Evolutionary conservation across 2,329 filamentous ascomycete genomes (phyloP), one percentile per base, ranked within the genome.

Genomic region (Myrmaecium sp.): DNA sequence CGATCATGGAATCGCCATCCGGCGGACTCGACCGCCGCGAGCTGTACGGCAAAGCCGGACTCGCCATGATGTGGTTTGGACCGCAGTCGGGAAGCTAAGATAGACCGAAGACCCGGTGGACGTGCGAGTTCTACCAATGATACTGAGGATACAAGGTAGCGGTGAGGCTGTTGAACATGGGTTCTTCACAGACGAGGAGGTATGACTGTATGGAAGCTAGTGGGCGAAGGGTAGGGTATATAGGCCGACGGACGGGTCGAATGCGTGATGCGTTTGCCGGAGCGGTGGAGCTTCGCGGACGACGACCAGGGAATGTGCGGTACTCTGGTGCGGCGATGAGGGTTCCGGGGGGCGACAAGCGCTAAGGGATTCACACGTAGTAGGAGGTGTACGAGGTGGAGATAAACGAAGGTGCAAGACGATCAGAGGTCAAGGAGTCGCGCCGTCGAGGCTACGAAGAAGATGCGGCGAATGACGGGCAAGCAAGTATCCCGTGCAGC

Each of bases 1-100:
- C 81, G 42, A 89, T 64, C 23, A 55, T 49, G 40, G 41, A 48
- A 38, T 43, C 51, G 26, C 39, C 51, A 43, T 46, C 44, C 29
- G 33, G 33, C 28, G 45, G 52, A 36, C 43, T 42, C 28, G 49
- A 43, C 35, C 51, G 44, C 35, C 49, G 47, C 34, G 47, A 44
- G 25, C 44, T 40, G 31, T 41, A 43, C 19, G 39, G 33, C 29
- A 40, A 38, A 12, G 43, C 37, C 27, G 44, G 46, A 29, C 43
- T 40, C 24, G 48, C 47, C 48, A 51, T 51, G 36, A 21, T 44
- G 46, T 39, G n/a, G n/a, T n/a, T n/a, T n/a, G n/a, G n/a, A n/a
- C n/a, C n/a, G n/a, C n/a, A n/a, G n/a, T n/a, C 39, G 41, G 11
- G n/a, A 40, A 35, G 42, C 41, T 40, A 44, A 12, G 41, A 25